phyloP scores from a whole-genome alignment of 1,139 yeast genomes.

The Candida labiduridarum region DNA sequence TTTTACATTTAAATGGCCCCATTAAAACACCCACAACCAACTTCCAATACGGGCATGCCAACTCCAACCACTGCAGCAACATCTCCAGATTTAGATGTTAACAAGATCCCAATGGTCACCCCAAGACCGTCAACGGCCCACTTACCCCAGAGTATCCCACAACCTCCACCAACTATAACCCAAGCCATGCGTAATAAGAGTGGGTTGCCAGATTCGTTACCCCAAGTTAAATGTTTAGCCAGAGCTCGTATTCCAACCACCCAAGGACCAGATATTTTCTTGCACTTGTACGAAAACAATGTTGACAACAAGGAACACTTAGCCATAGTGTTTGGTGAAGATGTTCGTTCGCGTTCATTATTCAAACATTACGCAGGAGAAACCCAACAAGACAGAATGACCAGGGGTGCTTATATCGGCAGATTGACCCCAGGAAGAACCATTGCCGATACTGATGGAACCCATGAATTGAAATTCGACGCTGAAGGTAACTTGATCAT shows the following conservation, averaged over 20 bases:
- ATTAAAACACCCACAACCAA: conserved; percentile 9
- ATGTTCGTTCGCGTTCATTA: conserved; percentile 75
- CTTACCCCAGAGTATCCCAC: conserved; percentile 13
- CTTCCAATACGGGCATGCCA: conserved; percentile 4
- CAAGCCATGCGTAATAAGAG: conserved; percentile 17
- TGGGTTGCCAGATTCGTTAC: conserved; percentile 43
- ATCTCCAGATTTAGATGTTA: conserved; percentile 13
- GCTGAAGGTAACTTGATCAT: conserved; percentile 51
- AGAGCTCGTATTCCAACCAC: conserved; percentile 95
- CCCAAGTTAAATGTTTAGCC: conserved; percentile 84
- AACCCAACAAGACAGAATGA: conserved; percentile 91
- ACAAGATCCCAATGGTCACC: conserved; percentile 18
- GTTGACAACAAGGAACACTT: conserved; percentile 91
- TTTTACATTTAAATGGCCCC: conserved; percentile 3
- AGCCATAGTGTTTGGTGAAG: conserved; percentile 96
- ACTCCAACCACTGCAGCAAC: conserved; percentile 5
- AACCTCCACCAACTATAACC: conserved; percentile 16
- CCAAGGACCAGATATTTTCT: conserved; percentile 86
- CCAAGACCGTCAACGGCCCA: conserved; percentile 15
- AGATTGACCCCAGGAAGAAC: conserved; percentile 82
- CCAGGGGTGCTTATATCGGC: conserved; percentile 95
- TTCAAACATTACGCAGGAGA: conserved; percentile 67
- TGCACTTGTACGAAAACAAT: conserved; percentile 85
- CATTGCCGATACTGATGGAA: conserved; percentile 64
- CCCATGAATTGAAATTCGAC: conserved; percentile 45